phyloP scores from a whole-genome alignment of 257 asterid species.

The Striga asiatica region DNA sequence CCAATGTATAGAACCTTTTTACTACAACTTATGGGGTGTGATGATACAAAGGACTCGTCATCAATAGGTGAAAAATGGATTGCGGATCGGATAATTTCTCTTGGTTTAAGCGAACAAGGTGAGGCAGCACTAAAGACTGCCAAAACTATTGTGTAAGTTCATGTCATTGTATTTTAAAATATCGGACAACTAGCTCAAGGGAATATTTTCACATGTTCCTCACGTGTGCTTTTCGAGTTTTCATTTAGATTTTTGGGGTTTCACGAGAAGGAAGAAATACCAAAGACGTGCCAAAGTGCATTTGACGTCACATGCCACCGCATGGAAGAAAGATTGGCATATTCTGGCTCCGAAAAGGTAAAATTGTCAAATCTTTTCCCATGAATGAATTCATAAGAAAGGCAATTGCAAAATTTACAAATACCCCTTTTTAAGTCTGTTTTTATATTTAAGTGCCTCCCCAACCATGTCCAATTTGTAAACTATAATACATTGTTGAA shows the following conservation, averaged over 20 bases:
- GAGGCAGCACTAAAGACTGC: slow-evolving; percentile 57
- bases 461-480: too few relatives aligned
- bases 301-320: slow-evolving; percentile 67
- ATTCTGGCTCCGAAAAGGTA: slow-evolving; percentile 67
- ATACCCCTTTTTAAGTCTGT: too few relatives aligned
- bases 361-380: background rate
- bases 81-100: slow-evolving; percentile 39
- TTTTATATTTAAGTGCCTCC: too few relatives aligned
- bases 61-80: slow-evolving; percentile 47
- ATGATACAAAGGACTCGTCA: slow-evolving; percentile 13
- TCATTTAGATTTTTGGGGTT: slow-evolving; percentile 59
- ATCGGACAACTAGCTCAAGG: background rate
- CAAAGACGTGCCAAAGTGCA: slow-evolving; percentile 47
- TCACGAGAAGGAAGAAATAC: slow-evolving; percentile 55
- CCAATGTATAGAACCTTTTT: slow-evolving; percentile 36
- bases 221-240: background rate
- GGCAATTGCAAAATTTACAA: background rate
- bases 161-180: background rate
- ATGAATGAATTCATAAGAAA: background rate
- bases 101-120: slow-evolving; percentile 43
- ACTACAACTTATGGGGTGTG: slow-evolving; percentile 32
- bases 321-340: slow-evolving; percentile 75
- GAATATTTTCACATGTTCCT: background rate
- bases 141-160: slow-evolving; percentile 75
- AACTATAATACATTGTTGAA: too few relatives aligned